These are phyloP conservation scores for Alectoria sarmentosa DNA, from an alignment of 495 filamentous ascomycete species.

Conservation along the genomic window DNA sequence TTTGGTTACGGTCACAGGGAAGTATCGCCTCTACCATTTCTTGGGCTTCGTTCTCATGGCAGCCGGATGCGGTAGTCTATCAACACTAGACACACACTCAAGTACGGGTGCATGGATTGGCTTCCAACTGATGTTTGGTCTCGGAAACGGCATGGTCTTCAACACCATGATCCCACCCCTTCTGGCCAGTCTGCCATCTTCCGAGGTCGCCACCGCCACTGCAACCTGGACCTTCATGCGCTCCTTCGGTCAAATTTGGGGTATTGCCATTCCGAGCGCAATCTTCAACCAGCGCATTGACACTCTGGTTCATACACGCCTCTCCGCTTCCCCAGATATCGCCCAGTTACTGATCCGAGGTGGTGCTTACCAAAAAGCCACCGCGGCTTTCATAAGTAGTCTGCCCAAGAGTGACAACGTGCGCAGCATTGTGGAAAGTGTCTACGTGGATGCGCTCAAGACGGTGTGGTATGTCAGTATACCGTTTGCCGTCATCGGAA, in stretches of 20 bases:
- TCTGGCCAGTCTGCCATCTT: neutral
- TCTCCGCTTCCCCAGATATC: no score
- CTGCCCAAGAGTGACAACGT: no score
- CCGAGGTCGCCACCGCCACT: neutral
- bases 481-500: neutral
- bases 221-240: neutral
- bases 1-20: neutral
- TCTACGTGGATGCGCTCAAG: neutral
- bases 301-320: no score
- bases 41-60: neutral
- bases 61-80: neutral
- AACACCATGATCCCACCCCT: neutral
- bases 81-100: neutral
- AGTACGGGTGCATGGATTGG: neutral
- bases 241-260: neutral
- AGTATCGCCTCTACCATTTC: neutral
- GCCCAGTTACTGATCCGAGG: neutral
- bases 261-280: neutral
- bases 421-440: neutral
- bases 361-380: neutral
- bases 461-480: neutral
- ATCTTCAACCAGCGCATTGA: neutral
- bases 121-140: neutral
- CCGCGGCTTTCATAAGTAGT: no score
- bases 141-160: neutral